Conservation (phyloP, 805 yeast genomes). For the Lipomyces starkeyi region DNA sequence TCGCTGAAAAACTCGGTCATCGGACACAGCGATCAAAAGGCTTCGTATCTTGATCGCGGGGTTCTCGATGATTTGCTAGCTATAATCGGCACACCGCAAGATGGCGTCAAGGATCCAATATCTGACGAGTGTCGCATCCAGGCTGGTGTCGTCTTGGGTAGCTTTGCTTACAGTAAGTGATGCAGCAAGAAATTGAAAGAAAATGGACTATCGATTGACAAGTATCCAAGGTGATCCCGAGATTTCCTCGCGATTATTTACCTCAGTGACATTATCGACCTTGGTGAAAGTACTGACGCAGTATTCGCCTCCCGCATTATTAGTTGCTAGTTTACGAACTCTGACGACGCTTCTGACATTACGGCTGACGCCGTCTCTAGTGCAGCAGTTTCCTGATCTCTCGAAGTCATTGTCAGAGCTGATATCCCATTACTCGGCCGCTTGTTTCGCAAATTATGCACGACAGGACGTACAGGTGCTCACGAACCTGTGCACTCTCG, state of each 20-base stretch:
- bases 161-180: conserved; percentile 44
- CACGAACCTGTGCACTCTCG: conserved; percentile 22
- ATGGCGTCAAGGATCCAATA: conserved; percentile 12
- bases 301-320: conserved; percentile 18
- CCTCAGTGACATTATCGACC: conserved; percentile 19
- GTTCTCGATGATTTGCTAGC: conserved; percentile 39
- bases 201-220: neutral
- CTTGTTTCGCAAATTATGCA: neutral
- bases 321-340: conserved; percentile 28
- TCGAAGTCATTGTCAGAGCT: conserved; percentile 14
- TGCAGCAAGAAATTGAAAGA: neutral
- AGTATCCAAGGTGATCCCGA: conserved; percentile 30
- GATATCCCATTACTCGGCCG: conserved; percentile 10
- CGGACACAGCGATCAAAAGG: conserved; percentile 46
- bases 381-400: conserved; percentile 17
- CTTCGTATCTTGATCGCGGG: conserved; percentile 37
- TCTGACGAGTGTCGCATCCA: conserved; percentile 37
- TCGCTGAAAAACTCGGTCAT: conserved; percentile 44
- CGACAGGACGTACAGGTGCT: conserved; percentile 11
- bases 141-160: conserved; percentile 43
- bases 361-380: conserved; percentile 21
- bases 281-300: conserved; percentile 16
- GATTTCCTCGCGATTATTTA: conserved; percentile 20
- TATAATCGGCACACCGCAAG: conserved; percentile 35
- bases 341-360: conserved; percentile 25